Evolutionary conservation across 108 stramenopile species (phyloP), one percentile per base, ranked within the genome.

Genomic region (Pseudonitzschia delicatissima): DNA sequence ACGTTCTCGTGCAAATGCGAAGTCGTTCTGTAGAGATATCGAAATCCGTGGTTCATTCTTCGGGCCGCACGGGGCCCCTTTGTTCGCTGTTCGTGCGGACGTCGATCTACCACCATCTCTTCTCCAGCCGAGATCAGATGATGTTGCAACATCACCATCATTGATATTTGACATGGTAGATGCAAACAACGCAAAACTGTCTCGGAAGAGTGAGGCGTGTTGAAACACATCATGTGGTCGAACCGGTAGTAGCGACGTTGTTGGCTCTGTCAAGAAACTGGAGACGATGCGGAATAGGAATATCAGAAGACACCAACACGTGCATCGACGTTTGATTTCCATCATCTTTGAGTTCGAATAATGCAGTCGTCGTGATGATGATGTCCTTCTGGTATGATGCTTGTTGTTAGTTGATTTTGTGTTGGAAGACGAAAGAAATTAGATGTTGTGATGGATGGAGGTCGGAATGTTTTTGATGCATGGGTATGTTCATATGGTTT

Each of bases 1-100:
- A 67, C 66, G 58, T 78, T 70, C 25, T 74, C 65, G 5, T 36
- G 18, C 17, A 64, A 29, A 17, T 39, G 53, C 74, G 73, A 73
- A 32, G 68, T 72, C 47, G 88, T 81, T 58, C 91, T 77, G 59
- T 89, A 87, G 0, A 92, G 69, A 64, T 89, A 85, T 60, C 80
- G 82, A 58, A 89, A 92, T 1, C 77, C 75, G 62, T 87, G 84
- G 71, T 92, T 92, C 28, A 92, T 32, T 25, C 91, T 79, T 48
- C 91, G 66, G 0, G 91, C 91, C 52, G 69, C 60, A 59, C 91
- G 74, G 33, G 86, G 87, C 1, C 68, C 71, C 8, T 53, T 49
- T 15, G 77, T 82, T 39, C 88, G 78, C 57, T 91, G 90, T 62
- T 87, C 87, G 64, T 82, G 78, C 4, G 91, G 91, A 17, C 53